Percentiles rank a stretch among this genome's conserved stretches.
phyloP scores from a whole-genome alignment of 352 stramenopile species.

The Thalassiosira mediterranea region DNA sequence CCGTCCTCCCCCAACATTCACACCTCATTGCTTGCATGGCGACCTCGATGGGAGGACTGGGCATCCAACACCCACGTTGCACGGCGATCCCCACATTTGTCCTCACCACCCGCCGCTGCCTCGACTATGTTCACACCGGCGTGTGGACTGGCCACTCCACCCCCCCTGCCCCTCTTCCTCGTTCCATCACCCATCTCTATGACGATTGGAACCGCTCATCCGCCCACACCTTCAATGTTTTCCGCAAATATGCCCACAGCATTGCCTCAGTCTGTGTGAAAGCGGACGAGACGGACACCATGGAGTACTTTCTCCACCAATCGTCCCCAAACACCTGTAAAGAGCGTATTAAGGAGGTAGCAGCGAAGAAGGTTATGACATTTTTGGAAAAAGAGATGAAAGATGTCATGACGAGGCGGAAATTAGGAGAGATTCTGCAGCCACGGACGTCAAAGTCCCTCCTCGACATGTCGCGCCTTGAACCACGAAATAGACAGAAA shows the following conservation, averaged over 20 bases:
- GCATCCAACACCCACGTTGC: slow-evolving; percentile 17
- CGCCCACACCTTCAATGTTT: slow-evolving; percentile 4
- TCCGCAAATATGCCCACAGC: neutral
- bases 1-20: neutral
- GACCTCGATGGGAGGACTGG: slow-evolving; percentile 14
- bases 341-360: neutral
- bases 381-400: neutral
- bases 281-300: no score
- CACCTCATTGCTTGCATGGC: slow-evolving; percentile 16
- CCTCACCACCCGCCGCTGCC: neutral
- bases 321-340: neutral
- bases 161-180: neutral
- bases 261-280: neutral
- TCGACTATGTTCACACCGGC: slow-evolving; percentile 4
- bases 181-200: slow-evolving; percentile 1
- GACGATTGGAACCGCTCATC: neutral
- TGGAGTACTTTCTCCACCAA: neutral
- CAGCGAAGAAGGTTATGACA: neutral
- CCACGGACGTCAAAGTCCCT: no score
- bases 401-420: no score
- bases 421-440: no score
- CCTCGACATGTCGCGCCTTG: neutral
- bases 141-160: slow-evolving; percentile 5
- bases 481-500: neutral
- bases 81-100: slow-evolving; percentile 21